Evolutionary conservation across 106 monocot species (phyloP).

Genomic region (Platanthera zijinensis): DNA sequence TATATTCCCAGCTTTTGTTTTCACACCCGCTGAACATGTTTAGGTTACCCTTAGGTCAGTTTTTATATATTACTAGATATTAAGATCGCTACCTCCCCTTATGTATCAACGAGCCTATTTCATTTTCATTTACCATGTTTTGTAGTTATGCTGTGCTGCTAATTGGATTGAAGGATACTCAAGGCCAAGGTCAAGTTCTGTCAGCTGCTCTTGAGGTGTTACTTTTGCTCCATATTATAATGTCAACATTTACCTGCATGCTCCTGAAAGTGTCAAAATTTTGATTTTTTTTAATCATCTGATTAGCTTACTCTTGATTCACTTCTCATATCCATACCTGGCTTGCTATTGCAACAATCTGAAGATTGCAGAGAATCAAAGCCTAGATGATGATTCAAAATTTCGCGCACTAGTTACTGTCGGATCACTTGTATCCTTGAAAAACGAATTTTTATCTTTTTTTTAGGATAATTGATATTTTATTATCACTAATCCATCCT

Average conservation of each 20-base stretch:
- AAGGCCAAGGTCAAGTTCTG: constrained; percentile 80
- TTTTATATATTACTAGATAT: too few species aligned
- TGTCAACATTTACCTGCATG: neutral
- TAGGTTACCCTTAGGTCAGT: too few species aligned
- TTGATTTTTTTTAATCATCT: neutral
- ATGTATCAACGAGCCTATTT: neutral
- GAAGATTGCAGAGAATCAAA: constrained; percentile 81
- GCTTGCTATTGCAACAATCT: neutral
- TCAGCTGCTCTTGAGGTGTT: constrained; percentile 80
- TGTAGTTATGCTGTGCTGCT: constrained; percentile 75
- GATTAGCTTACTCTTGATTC: neutral
- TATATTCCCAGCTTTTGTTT: too few species aligned
- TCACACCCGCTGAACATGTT: too few species aligned
- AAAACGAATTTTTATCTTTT: neutral
- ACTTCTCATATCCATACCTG: neutral
- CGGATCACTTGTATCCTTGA: constrained; percentile 97
- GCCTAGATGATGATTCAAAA: constrained; percentile 70
- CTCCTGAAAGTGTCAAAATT: neutral
- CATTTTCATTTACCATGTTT: neutral
- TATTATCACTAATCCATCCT: neutral
- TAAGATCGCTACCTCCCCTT: too few species aligned
- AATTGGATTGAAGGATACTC: constrained; percentile 55
- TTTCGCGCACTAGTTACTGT: constrained; percentile 78
- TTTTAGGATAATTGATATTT: neutral
- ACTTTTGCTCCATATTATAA: neutral